Percentiles rank a stretch among this genome's conserved stretches.
These are phyloP conservation scores for Blepharisma japonicum DNA, from an alignment of 73 alveolate species.

Conservation along the genomic window DNA sequence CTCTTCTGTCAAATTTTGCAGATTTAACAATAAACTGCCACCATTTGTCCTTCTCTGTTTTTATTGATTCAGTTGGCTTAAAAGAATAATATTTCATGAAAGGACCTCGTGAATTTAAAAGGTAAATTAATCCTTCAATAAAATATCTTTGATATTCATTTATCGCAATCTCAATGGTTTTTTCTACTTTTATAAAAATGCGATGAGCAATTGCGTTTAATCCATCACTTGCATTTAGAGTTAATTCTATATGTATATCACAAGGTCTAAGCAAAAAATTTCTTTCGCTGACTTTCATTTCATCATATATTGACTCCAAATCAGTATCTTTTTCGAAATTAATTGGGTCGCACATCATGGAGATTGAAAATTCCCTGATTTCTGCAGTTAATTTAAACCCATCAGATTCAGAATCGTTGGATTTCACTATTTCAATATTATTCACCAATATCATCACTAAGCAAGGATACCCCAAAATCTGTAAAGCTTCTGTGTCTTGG, in stretches of 20 bases:
- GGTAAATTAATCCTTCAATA: not conserved
- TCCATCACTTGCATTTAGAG: not conserved
- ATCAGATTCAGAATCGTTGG: not conserved
- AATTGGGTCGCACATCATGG: slow-evolving; percentile 14
- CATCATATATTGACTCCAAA: not conserved
- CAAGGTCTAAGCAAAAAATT: slow-evolving; percentile 10
- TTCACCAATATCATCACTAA: not conserved
- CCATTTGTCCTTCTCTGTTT: not conserved
- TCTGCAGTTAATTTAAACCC: not conserved
- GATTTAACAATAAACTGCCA: slow-evolving; percentile 18
- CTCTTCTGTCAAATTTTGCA: not conserved
- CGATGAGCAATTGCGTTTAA: not conserved
- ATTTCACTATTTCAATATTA: not conserved
- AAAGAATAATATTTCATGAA: not conserved
- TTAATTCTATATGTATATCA: too few species aligned
- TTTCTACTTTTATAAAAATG: not conserved
- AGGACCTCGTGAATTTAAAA: not conserved
- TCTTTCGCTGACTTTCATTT: slow-evolving; percentile 21
- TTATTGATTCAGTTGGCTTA: not conserved
- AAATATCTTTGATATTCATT: slow-evolving; percentile 20
- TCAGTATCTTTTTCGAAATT: not conserved
- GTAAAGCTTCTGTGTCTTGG: slow-evolving; percentile 4
- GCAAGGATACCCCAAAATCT: slow-evolving; percentile 17
- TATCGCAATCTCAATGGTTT: not conserved
- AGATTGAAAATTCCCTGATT: not conserved